Evolutionary conservation across 179 eudicot species (phyloP).

Genomic region (Patellifolia procumbens): DNA sequence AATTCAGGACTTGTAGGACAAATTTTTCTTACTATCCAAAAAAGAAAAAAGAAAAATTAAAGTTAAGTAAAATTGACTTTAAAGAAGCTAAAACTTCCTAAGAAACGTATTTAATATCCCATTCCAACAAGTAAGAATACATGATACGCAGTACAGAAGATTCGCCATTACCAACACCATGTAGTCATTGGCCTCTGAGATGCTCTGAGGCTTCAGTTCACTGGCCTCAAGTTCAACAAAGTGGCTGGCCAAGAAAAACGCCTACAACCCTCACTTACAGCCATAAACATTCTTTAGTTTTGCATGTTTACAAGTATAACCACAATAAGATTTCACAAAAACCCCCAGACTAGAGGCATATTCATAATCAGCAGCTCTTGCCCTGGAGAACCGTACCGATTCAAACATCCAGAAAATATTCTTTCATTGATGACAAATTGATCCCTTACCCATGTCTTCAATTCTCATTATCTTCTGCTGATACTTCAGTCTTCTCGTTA

Average conservation of each 20-base stretch:
- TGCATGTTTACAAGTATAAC: conserved; percentile 22
- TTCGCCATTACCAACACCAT: no score
- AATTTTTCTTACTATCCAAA: no score
- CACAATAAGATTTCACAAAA: conserved; percentile 25
- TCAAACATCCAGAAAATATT: conserved; percentile 13
- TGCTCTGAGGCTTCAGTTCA: conserved; percentile 19
- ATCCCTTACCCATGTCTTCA: conserved; percentile 4
- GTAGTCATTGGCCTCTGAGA: no score
- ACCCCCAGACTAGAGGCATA: conserved; percentile 15
- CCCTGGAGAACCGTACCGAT: conserved; percentile 1
- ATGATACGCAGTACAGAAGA: no score
- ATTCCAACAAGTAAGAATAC: no score
- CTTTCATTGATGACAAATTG: background rate
- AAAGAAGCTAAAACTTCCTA: no score
- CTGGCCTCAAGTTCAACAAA: conserved; percentile 1
- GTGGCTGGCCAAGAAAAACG: conserved; percentile 2
- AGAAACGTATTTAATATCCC: no score
- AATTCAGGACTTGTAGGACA: no score
- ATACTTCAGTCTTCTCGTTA: conserved; percentile 22
- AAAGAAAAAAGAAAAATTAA: no score
- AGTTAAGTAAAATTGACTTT: no score
- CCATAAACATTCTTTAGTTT: conserved; percentile 17
- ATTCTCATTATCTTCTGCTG: conserved; percentile 22
- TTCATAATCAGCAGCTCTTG: conserved; percentile 15
- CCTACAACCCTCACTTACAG: conserved; percentile 20